Base-by-base conservation (phyloP, 2,329 filamentous ascomycete species). In the Daldinia sp. region DNA sequence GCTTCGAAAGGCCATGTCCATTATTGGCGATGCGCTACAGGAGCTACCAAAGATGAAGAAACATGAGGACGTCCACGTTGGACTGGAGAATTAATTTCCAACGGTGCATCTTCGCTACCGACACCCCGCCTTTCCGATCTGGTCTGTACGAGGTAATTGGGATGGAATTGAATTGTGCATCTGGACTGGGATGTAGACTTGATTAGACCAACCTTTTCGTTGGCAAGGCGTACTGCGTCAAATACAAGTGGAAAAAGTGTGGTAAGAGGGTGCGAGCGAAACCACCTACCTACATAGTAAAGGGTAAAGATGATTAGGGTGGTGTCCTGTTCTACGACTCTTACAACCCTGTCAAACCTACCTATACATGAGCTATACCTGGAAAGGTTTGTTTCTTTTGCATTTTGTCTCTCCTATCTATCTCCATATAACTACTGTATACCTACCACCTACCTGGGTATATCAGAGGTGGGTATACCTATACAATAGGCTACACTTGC, bases 21-120 rank as follows among this genome's bases (percentile, higher is more conserved):
- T 95, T 73, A 96, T 99, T 75, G 85, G 88, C 65, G 89, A 94
- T 75, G 89, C 94, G 11, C 83, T 97, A 73, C 82, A 85, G 69
- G 94, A 97, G 78, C 84, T 99, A 54, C 93, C 94, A 2, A 88
- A 74, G 5, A 78, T 89, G 63, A 85, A 87, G 77, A 74, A 74
- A 69, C 71, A 74, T 53, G 74, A 76, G 61, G 71, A 72, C 27
- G 71, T 72, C 62, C 72, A 73, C 47, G 68, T 71, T 48, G 62
- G 59, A 62, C 51, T 71, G 63, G 71, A 73, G 59, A 71, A 73
- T 56, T 72, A 49, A 70, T 65, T 56, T 51, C 50, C 58, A 34
- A 47, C 59, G 39, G 56, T 47, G 50, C 45, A 52, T 43, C 39
- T 49, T 6, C 32, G 17, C 37, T 47, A 60, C 45, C 49, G 53